Conservation (phyloP, 768 basidiomycete species). For the Trametopsis cervina region DNA sequence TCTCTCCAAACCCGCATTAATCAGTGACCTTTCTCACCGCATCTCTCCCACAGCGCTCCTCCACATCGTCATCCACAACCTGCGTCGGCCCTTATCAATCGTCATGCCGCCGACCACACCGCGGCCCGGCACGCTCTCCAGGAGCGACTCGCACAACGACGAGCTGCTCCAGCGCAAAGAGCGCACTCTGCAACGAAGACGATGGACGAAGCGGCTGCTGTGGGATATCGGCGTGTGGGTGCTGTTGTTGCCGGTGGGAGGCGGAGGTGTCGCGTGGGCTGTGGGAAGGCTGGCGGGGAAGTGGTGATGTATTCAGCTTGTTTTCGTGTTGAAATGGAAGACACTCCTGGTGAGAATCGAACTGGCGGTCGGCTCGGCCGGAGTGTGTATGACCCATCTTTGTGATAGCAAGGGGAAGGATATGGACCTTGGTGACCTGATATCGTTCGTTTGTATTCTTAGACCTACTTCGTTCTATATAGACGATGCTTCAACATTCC, state of each 20-base stretch:
- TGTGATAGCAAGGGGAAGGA: no score
- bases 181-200: slow-evolving; percentile 66
- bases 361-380: no score
- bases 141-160: slow-evolving; percentile 37
- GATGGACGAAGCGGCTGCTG: slow-evolving; percentile 62
- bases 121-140: slow-evolving; percentile 17
- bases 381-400: no score
- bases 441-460: no score
- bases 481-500: no score
- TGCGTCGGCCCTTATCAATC: slow-evolving; percentile 79
- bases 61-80: slow-evolving; percentile 79
- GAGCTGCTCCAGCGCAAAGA: slow-evolving; percentile 86
- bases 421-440: no score
- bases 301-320: slow-evolving; percentile 54
- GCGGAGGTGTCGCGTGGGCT: slow-evolving; percentile 50
- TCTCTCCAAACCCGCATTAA: not conserved
- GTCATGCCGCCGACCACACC: slow-evolving; percentile 52
- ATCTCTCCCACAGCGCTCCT: slow-evolving; percentile 39
- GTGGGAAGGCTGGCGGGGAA: slow-evolving; percentile 40
- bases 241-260: slow-evolving; percentile 56
- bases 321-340: no score
- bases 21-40: not conserved
- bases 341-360: no score
- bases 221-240: slow-evolving; percentile 86
- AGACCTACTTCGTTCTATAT: no score